These are phyloP conservation scores for Haberlea rhodopensis DNA, from an alignment of 257 asterid species.

Conservation along the genomic window DNA sequence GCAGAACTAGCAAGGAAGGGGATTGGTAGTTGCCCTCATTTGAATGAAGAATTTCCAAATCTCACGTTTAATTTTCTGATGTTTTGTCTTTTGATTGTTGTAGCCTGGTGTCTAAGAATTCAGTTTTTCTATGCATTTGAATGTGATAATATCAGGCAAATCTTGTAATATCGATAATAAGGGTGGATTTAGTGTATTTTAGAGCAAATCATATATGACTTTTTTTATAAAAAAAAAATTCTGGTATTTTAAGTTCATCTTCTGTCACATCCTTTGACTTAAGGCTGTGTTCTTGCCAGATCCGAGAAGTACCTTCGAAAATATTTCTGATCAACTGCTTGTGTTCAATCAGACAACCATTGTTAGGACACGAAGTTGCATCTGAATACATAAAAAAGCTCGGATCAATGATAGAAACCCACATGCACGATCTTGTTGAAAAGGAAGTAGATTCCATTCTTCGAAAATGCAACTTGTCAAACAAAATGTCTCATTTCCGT, in stretches of 20 bases:
- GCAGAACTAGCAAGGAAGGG: not conserved
- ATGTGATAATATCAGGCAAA: not conserved
- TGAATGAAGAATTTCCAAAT: not conserved
- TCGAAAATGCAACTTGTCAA: too few relatives aligned
- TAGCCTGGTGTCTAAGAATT: not conserved
- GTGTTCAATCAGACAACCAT: conserved; percentile 85
- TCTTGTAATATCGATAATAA: not conserved
- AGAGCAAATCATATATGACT: not conserved
- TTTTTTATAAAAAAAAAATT: too few relatives aligned
- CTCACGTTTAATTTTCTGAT: too few relatives aligned
- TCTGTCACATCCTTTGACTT: conserved; percentile 18
- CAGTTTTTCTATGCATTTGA: not conserved
- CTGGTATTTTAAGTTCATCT: too few relatives aligned
- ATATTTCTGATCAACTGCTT: conserved; percentile 90
- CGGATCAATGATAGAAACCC: conserved; percentile 68
- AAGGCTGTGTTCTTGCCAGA: conserved; percentile 41
- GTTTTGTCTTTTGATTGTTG: not conserved
- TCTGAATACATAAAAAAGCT: conserved; percentile 71
- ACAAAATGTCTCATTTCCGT: too few relatives aligned
- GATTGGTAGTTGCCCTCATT: not conserved
- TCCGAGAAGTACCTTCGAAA: conserved; percentile 81
- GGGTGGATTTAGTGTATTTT: not conserved
- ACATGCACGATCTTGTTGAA: conserved; percentile 69
- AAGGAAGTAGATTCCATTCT: conserved; percentile 71
- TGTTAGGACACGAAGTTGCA: conserved; percentile 71